phyloP scores from a whole-genome alignment of 331 rosid genomes.

The Stylosanthes scabra region DNA sequence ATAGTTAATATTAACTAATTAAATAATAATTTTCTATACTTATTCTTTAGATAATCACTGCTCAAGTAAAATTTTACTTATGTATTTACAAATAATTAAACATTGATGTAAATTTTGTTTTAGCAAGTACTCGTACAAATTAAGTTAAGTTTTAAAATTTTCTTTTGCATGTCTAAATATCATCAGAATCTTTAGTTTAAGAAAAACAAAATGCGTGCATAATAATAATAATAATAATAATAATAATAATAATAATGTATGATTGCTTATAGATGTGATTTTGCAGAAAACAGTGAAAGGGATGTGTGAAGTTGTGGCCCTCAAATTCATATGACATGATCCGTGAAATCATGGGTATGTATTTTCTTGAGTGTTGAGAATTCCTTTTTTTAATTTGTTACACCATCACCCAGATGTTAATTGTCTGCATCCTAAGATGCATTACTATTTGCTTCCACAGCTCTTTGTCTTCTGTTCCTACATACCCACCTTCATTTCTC shows the following conservation, averaged over 20 bases:
- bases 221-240: too few species aligned
- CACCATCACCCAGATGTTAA: slow-evolving; percentile 56
- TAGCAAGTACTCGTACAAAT: too few species aligned
- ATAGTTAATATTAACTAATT: too few species aligned
- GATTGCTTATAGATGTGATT: neutral
- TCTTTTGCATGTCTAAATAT: neutral
- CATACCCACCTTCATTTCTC: too few species aligned
- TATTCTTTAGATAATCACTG: too few species aligned
- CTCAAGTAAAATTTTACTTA: too few species aligned
- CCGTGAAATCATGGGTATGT: slow-evolving; percentile 60
- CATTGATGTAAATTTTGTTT: too few species aligned
- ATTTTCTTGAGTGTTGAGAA: slow-evolving; percentile 41
- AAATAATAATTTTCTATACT: too few species aligned
- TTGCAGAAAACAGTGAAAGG: slow-evolving; percentile 30
- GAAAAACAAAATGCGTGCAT: neutral
- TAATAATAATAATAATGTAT: neutral
- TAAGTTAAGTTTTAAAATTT: too few species aligned
- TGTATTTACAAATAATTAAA: too few species aligned
- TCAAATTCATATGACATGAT: slow-evolving; percentile 54
- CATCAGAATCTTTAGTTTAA: neutral
- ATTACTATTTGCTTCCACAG: slow-evolving; percentile 50
- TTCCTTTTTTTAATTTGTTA: slow-evolving; percentile 37
- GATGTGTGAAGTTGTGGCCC: slow-evolving; percentile 31
- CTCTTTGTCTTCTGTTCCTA: too few species aligned
- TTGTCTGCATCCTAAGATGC: slow-evolving; percentile 62